These are phyloP conservation scores for Colletotrichum filicis DNA, from an alignment of 2,329 filamentous ascomycete species.

Conservation along the genomic window DNA sequence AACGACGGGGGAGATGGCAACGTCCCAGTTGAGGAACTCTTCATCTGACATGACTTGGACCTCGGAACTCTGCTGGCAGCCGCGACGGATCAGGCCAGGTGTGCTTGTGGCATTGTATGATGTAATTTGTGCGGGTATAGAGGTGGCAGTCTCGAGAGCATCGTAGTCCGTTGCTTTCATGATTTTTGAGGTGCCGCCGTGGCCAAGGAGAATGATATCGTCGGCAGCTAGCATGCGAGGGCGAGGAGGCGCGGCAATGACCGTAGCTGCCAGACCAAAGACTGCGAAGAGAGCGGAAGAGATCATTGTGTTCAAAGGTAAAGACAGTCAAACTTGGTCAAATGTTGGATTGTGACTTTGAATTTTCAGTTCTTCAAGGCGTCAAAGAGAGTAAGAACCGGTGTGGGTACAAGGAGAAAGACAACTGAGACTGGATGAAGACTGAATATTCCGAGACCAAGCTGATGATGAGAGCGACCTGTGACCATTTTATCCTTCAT, in stretches of 20 bases:
- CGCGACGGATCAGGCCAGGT: constrained; percentile 8
- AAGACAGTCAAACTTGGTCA: not conserved
- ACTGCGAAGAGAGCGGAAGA: not conserved
- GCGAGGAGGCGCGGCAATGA: not conserved
- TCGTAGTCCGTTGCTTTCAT: constrained; percentile 40
- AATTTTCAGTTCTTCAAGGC: too few relatives aligned
- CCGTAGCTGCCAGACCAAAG: constrained; percentile 5
- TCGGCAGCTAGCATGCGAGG: constrained; percentile 31
- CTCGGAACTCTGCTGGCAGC: constrained; percentile 39
- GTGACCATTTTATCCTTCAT: not conserved
- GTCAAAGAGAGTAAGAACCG: not conserved
- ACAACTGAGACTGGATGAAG: not conserved
- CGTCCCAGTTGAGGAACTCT: constrained; percentile 52
- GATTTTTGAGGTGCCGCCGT: constrained; percentile 38
- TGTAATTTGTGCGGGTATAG: not conserved
- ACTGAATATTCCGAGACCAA: not conserved
- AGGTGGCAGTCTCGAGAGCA: constrained; percentile 6
- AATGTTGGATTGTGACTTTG: too few relatives aligned
- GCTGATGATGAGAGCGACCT: not conserved
- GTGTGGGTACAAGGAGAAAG: too few relatives aligned
- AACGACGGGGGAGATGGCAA: constrained; percentile 48
- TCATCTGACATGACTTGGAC: constrained; percentile 39
- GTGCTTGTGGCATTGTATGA: constrained; percentile 4
- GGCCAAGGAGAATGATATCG: constrained; percentile 40
- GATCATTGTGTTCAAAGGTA: not conserved